Base-by-base conservation (phyloP, 2,329 filamentous ascomycete species). In the Beauveria medogensis region DNA sequence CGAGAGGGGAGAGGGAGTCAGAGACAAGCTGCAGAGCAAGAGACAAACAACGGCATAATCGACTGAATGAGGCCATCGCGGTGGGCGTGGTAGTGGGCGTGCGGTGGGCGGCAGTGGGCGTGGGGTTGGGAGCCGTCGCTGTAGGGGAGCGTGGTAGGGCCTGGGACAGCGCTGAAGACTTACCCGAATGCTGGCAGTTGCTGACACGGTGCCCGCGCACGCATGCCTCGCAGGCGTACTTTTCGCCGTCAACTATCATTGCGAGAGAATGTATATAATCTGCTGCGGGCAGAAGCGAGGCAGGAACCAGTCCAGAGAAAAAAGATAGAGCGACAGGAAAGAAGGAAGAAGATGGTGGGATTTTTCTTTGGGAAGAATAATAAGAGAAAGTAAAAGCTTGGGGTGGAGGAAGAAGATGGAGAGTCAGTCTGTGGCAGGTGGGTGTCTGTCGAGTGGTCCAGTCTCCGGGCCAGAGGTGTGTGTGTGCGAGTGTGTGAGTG, bases 131-230 rank as follows among this genome's bases (percentile, higher is more conserved):
- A 22, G 14, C 22, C 16, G n/a, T 18, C 56, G 53, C 44, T 59
- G 55, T 41, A 47, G 41, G 18, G 26, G 57, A 14, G 14, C 9
- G 48, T 10, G 20, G 48, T 16, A 18, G 34, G 22, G 22, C 46
- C 46, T 41, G 12, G 37, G 37, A n/a, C 59, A 28, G 52, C 55
- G 64, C 63, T 59, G 56, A 52, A 43, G 50, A 83, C 90, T 81
- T 85, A 96, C 92, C 92, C 75, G 86, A 84, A 77, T 99, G 94
- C 75, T 93, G 91, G 82, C 94, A 99, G 74, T 94, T 96, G 88
- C 92, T 97, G 73, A 99, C 94, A 74, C 94, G 91, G 80, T 99
- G 94, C 73, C 94, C 94, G 77, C 94, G 90, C 74, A 99, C 92
- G 80, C 94, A 99, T 78, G 92, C 92, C 80, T 96, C 91, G 82